Evolutionary conservation across 257 asterid species (phyloP), one percentile per base, ranked within the genome.

Genomic region (Scutellaria minor): DNA sequence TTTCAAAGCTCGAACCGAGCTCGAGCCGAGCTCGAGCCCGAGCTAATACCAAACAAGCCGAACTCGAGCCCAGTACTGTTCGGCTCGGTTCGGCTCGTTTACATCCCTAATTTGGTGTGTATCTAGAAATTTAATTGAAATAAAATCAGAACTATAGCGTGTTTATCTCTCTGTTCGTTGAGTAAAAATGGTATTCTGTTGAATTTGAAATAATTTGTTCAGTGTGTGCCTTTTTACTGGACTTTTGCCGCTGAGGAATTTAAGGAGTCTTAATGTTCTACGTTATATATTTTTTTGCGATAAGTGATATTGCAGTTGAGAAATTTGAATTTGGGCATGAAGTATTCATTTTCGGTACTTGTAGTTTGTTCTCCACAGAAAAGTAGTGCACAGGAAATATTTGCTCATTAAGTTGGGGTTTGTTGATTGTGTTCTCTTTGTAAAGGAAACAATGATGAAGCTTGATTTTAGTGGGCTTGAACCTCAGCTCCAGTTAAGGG

Each of bases 401-500:
- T 61, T 46, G 37, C 58, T 13, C 10, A 40, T 37, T 47, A 24
- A 71, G 15, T 48, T 8, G 27, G 31, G 59, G 1, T 64, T 65
- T 45, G 44, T 58, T 71, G 46, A 58, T 46, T 73, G 11, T 54
- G 46, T 66, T 73, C 5, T 59, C 50, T 64, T 46, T 63, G 77
- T 71, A 44, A 40, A 79, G 73, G 80, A 66, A 45, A 72, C 15
- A 55, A 90, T 79, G 90, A 87, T 85, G 97, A 89, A 80, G 81
- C 85, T 90, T 54, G 92, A 90, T 76, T 90, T 95, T 46, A 83
- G 92, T 59, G 96, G 90, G 72, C 91, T 95, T 65, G 96, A 95
- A 20, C 75, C 41, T 75, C 73, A 12, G 84, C 85, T 22, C 84
- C 92, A 4, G 12, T 88, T 59, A 80, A 76, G 73, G 86, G 80